Evolutionary conservation across 2,329 filamentous ascomycete genomes (phyloP), one percentile per base, ranked within the genome.

Genomic region (Aspergillus novofumigatus): DNA sequence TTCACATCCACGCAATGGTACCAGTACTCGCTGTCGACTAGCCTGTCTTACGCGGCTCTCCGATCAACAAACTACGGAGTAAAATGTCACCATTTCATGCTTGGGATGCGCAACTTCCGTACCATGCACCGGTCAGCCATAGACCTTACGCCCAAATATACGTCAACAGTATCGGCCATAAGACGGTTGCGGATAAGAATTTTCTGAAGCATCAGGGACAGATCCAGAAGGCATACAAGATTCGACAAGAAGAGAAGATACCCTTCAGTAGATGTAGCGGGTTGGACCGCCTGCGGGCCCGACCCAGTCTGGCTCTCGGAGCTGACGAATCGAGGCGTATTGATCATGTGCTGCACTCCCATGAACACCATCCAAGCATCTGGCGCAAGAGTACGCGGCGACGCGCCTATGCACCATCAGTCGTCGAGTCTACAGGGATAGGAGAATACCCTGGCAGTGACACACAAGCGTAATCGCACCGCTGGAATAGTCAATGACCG

Each of bases 41-140:
- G 50, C 54, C 47, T 41, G 60, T 62, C 60, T 65, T 63, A 63
- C 63, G 63, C 63, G 62, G 63, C 62, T 62, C 54, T 60, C 58
- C 57, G 57, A 62, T 60, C 55, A 62, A 58, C 60, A 60, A 29
- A 54, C 57, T 61, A 26, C 6, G 25, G 25, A 26, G 25, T 26
- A 58, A 61, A 54, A 58, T 62, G 57, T 57, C 61, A 59, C 54
- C 58, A 62, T 59, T 52, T 42, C 26, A 52, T 53, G 17, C 56
- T 52, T 53, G 53, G 32, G 54, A 59, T 48, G 53, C 57, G 54
- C 57, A 59, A 60, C 53, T 51, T 50, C 58, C 53, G 53, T 49
- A 44, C 50, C 49, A 35, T 35, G 32, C 51, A 52, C 51, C 48
- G 51, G 44, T 38, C 52, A 51, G 51, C 28, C 28, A 49, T 41